These are phyloP conservation scores for Aquilaria malaccensis DNA, from an alignment of 345 rosid genomes.

Conservation along the genomic window DNA sequence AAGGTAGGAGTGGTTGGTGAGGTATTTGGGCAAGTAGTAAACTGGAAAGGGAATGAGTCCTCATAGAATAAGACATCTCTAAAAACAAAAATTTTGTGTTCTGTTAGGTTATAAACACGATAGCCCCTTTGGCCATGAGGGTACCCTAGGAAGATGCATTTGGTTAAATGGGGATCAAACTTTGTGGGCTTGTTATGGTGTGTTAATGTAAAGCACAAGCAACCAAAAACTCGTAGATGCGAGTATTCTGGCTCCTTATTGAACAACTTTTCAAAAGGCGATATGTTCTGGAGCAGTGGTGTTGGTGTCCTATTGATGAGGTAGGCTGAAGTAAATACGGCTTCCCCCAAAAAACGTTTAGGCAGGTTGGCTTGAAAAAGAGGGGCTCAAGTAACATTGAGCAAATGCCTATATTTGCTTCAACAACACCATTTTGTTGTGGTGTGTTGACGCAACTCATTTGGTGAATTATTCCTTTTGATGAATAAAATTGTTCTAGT, in stretches of 20 bases:
- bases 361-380: conserved; percentile 1
- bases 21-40: no score
- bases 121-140: background rate
- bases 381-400: background rate
- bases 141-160: background rate
- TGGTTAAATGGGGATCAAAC: background rate
- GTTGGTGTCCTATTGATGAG: conserved; percentile 3
- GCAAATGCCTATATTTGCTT: conserved; percentile 3
- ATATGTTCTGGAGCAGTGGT: background rate
- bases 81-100: background rate
- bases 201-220: background rate
- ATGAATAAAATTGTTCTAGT: background rate
- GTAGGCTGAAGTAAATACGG: background rate
- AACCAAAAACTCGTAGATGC: background rate
- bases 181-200: background rate
- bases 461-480: background rate
- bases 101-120: background rate
- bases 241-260: background rate
- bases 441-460: background rate
- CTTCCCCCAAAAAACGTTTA: background rate
- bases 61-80: background rate
- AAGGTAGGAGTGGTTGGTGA: no score
- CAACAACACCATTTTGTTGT: conserved; percentile 7
- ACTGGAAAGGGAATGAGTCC: background rate
- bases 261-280: background rate